Evolutionary conservation across 1,284 basidiomycete species (phyloP), one percentile per base, ranked within the genome.

Genomic region (Moesziomyces parantarcticus): DNA sequence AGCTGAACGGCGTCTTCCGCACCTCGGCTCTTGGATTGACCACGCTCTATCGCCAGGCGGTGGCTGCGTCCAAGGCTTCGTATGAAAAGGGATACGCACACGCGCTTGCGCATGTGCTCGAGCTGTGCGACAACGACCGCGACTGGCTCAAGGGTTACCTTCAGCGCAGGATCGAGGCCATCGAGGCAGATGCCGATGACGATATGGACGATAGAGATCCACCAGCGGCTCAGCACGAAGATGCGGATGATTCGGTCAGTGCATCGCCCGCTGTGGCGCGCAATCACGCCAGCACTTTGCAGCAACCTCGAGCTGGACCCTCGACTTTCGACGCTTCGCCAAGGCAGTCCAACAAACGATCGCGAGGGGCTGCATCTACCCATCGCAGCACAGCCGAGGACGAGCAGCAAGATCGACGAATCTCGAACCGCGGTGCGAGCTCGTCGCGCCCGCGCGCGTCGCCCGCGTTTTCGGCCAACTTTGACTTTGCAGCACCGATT

Each of bases 91-190:
- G 73, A 0, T 75, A 75, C 26, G 58, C 58, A 23, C 64, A 75
- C 55, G 73, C 68, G 14, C 29, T 75, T 29, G 60, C 60, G 21
- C 68, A 75, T 46, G 64, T 75, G 18, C 43, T 75, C n/a, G 73
- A 75, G 26, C 26, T 75, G n/a, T 62, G 69, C 60, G 57, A 67
- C 3, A 58, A 54, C 18, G 70, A 74, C 51, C 50, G 51, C 14
- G 61, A 54, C 25, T 75, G 73, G 73, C 51, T 75, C 6, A 67
- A 56, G n/a, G 70, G 73, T n/a, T 75, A 75, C 40, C 32, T 75
- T 26, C 68, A 72, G 53, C 34, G 68, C 10, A 49, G 73, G 36
- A 75, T 75, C 36, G 73, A 75, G 52, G 73, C 73, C 8, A 48
- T 75, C 20, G 68, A 66, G 29, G 64, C 49, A 14, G 67, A 62